Conservation (phyloP, 164 flowering plant genomes). For the Warburgia ugandensis region DNA sequence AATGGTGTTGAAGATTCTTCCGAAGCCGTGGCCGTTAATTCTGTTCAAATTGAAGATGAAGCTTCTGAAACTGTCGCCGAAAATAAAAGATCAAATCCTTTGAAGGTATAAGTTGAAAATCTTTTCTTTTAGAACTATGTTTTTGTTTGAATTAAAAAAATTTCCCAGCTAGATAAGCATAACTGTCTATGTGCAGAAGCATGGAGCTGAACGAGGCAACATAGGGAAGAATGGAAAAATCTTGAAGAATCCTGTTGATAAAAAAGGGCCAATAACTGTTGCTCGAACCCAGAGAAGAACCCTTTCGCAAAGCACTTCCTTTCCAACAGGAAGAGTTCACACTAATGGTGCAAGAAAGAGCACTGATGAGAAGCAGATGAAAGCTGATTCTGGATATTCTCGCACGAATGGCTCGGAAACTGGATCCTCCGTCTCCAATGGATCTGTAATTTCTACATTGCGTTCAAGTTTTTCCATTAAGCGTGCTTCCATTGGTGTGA, state of each 20-base stretch:
- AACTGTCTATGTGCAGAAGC: constrained; percentile 22
- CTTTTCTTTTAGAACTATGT: not conserved
- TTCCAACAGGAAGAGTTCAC: constrained; percentile 39
- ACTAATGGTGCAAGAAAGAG: constrained; percentile 45
- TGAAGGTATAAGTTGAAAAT: constrained; percentile 35
- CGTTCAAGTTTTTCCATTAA: constrained; percentile 4
- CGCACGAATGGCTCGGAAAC: constrained; percentile 25
- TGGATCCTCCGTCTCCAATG: constrained; percentile 21
- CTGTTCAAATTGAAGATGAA: constrained; percentile 13
- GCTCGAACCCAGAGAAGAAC: constrained; percentile 29
- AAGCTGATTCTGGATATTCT: constrained; percentile 26
- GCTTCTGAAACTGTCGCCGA: constrained; percentile 14
- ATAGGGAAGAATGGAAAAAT: constrained; percentile 27
- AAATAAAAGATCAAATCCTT: constrained; percentile 26
- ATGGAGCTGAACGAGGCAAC: constrained; percentile 12
- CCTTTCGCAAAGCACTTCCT: constrained; percentile 58
- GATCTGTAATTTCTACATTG: constrained; percentile 19
- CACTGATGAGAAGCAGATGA: constrained; percentile 32
- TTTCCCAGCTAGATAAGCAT: not conserved
- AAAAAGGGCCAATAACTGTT: constrained; percentile 24
- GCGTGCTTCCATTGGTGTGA: constrained; percentile 25
- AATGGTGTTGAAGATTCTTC: constrained; percentile 17
- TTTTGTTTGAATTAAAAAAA: not conserved
- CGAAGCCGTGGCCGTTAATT: constrained; percentile 14
- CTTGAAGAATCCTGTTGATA: constrained; percentile 26